A percentile compares a stretch with the other conserved stretches of the same genome.
phyloP scores from a whole-genome alignment of 768 basidiomycete genomes.

The Filobasidium wieringae region DNA sequence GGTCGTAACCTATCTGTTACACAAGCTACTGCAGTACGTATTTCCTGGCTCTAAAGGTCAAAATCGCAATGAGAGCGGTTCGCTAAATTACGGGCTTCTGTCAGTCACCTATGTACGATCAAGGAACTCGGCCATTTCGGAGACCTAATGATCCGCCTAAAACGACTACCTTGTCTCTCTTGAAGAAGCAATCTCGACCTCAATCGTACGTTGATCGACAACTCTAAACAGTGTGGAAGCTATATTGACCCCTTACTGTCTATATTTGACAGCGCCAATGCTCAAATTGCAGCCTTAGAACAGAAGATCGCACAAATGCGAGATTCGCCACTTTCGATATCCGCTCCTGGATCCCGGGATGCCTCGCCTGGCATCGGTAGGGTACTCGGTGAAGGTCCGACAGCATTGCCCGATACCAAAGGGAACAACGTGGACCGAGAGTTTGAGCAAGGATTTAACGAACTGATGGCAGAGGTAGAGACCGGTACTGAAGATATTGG shows the following conservation, averaged over 20 bases:
- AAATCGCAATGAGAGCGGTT: not conserved
- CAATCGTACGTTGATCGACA: conserved; percentile 43
- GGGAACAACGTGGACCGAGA: no score
- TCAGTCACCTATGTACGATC: not conserved
- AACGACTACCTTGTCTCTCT: conserved; percentile 75
- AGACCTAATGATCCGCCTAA: conserved; percentile 30
- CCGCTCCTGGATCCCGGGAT: not conserved
- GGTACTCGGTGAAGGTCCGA: not conserved
- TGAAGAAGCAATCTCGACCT: conserved; percentile 57
- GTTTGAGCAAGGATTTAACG: no score
- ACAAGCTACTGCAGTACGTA: conserved; percentile 63
- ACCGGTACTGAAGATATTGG: no score
- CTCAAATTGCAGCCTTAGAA: conserved; percentile 91
- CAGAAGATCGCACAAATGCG: conserved; percentile 76
- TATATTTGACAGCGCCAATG: conserved; percentile 50
- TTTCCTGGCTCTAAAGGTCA: not conserved
- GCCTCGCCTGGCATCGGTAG: not conserved
- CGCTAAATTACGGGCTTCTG: no score
- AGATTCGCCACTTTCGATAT: conserved; percentile 1
- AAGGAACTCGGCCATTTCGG: conserved; percentile 15
- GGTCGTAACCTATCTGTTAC: conserved; percentile 87
- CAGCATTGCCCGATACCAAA: no score
- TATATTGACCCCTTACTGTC: not conserved
- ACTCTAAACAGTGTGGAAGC: not conserved
- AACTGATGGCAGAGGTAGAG: no score